phyloP scores from a whole-genome alignment of 495 filamentous ascomycete genomes.

The Hypomontagnella submonticulosa region DNA sequence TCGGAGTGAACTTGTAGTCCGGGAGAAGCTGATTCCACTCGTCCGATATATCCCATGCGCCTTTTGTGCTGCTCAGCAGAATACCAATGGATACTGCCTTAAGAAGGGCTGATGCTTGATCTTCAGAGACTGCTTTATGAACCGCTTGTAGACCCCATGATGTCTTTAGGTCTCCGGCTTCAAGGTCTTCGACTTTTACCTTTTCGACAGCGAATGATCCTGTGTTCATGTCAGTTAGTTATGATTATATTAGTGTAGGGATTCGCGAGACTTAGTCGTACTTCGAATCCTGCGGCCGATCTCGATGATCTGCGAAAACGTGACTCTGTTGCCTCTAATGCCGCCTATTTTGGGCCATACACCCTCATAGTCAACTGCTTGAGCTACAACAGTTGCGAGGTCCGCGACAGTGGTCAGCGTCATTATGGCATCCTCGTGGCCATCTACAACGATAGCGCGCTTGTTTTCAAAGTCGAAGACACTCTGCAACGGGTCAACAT shows the following conservation, averaged over 20 bases:
- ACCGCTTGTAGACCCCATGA: constrained; percentile 55
- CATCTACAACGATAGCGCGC: constrained; percentile 62
- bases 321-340: constrained; percentile 59
- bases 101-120: constrained; percentile 51
- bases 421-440: constrained; percentile 54
- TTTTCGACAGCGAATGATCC: constrained; percentile 59
- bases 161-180: constrained; percentile 55
- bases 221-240: constrained; percentile 34
- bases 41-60: constrained; percentile 58
- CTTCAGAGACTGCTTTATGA: constrained; percentile 58
- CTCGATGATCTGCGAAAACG: constrained; percentile 55
- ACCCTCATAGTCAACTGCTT: constrained; percentile 64
- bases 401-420: constrained; percentile 62
- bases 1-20: constrained; percentile 60
- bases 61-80: constrained; percentile 52
- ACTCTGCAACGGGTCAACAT: constrained; percentile 56
- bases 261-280: constrained; percentile 35
- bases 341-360: constrained; percentile 67
- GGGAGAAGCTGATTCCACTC: constrained; percentile 65
- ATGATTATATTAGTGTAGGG: neutral
- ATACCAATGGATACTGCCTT: constrained; percentile 52
- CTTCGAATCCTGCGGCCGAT: constrained; percentile 64
- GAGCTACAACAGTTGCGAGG: constrained; percentile 57
- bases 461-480: constrained; percentile 61
- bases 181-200: constrained; percentile 58